These are phyloP conservation scores for Fusarium sp. DNA, from an alignment of 2,329 filamentous ascomycete species.

Conservation along the genomic window DNA sequence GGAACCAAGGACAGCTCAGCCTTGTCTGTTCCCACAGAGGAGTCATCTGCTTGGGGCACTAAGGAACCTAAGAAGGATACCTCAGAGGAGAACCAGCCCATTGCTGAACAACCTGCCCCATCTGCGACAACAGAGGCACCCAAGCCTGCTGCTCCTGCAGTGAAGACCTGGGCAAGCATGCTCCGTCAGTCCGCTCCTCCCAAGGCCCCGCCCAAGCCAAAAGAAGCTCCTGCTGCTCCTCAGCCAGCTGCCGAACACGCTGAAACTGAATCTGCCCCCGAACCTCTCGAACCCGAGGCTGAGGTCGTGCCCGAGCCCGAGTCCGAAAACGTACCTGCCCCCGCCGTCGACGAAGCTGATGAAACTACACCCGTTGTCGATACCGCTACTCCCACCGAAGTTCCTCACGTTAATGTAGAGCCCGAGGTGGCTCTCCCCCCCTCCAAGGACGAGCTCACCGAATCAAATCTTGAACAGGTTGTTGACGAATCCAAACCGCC, in stretches of 20 bases:
- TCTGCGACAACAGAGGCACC: conserved; percentile 50
- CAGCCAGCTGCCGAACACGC: conserved; percentile 50
- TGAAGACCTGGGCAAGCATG: conserved; percentile 81
- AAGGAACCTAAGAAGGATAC: conserved; percentile 50
- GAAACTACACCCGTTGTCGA: conserved; percentile 47
- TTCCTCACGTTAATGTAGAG: conserved; percentile 44
- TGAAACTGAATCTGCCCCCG: conserved; percentile 51
- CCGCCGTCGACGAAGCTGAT: conserved; percentile 40
- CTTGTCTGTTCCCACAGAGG: conserved; percentile 74
- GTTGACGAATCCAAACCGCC: conserved; percentile 82
- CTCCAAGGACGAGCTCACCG: conserved; percentile 84
- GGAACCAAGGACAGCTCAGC: conserved; percentile 64
- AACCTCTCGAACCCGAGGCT: conserved; percentile 48
- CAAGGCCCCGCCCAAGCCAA: conserved; percentile 67
- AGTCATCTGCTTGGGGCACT: conserved; percentile 65
- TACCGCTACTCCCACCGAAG: conserved; percentile 42
- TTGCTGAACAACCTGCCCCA: conserved; percentile 46
- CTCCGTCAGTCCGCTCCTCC: conserved; percentile 68
- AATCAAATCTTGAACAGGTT: conserved; percentile 91
- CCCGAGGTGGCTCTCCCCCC: conserved; percentile 65
- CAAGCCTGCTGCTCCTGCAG: conserved; percentile 52
- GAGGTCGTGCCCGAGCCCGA: conserved; percentile 45
- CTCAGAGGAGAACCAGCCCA: conserved; percentile 47
- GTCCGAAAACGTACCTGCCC: conserved; percentile 48
- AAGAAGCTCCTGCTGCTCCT: conserved; percentile 58